Conservation (phyloP, 2,329 filamentous ascomycete species). For the Aureobasidium leucospermi region DNA sequence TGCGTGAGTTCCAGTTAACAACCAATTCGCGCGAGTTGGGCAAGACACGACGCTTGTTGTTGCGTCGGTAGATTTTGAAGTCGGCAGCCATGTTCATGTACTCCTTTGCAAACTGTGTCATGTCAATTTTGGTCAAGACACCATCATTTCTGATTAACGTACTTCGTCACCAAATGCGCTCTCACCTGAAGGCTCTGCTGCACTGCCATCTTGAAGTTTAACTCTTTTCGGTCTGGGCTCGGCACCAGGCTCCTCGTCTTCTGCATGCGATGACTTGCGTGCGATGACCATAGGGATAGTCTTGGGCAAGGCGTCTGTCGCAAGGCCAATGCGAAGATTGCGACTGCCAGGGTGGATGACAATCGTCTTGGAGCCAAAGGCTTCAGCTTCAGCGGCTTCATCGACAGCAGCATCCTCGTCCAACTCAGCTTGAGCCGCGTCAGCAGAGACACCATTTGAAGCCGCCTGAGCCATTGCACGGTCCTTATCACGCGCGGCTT, state of each 20-base stretch:
- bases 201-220: constrained; percentile 55
- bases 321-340: constrained; percentile 86
- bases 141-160: constrained; percentile 22
- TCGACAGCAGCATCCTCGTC: constrained; percentile 50
- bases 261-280: constrained; percentile 66
- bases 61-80: constrained; percentile 81
- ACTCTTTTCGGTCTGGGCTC: constrained; percentile 66
- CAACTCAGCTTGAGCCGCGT: constrained; percentile 30
- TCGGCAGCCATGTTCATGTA: constrained; percentile 80
- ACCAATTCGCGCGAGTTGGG: constrained; percentile 98
- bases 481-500: constrained; percentile 80
- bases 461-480: constrained; percentile 71
- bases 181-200: constrained; percentile 50
- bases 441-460: constrained; percentile 55
- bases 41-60: constrained; percentile 87
- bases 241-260: constrained; percentile 74
- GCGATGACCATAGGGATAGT: constrained; percentile 91
- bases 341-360: constrained; percentile 94
- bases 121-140: neutral
- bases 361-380: constrained; percentile 81
- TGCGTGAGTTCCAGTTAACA: constrained; percentile 84
- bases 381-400: constrained; percentile 47
- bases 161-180: constrained; percentile 82
- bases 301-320: constrained; percentile 91
- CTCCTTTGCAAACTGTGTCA: constrained; percentile 48